Percentiles rank a stretch among this genome's conserved stretches.
These are phyloP conservation scores for Carex scoparia DNA, from an alignment of 176 grass and related monocot genomes.

Conservation along the genomic window DNA sequence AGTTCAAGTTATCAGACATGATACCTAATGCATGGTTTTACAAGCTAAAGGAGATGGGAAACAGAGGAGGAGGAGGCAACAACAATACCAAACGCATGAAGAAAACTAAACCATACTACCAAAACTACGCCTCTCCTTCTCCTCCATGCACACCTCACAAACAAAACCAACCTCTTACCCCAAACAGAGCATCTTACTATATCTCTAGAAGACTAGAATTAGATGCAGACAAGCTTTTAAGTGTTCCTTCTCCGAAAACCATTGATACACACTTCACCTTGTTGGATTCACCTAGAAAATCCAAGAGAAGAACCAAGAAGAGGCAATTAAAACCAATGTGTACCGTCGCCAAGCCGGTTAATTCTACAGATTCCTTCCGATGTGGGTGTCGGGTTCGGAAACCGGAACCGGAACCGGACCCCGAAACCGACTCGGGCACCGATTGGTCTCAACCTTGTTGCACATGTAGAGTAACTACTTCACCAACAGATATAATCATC, in stretches of 20 bases:
- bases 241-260: slow-evolving; percentile 12
- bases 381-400: slow-evolving; percentile 6
- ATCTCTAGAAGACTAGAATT: slow-evolving; percentile 25
- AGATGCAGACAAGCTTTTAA: slow-evolving; percentile 15
- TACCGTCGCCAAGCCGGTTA: neutral
- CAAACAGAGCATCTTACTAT: slow-evolving; percentile 39
- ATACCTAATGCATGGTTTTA: slow-evolving; percentile 46
- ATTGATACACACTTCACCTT: slow-evolving; percentile 18
- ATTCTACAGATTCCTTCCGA: too few species aligned
- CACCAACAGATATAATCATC: slow-evolving; percentile 33
- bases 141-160: neutral
- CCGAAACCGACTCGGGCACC: slow-evolving; percentile 2
- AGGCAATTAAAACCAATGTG: neutral
- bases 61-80: neutral
- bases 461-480: slow-evolving; percentile 27
- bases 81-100: slow-evolving; percentile 3
- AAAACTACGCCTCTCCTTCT: neutral
- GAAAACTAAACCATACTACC: slow-evolving; percentile 14
- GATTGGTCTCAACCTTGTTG: slow-evolving; percentile 17
- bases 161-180: slow-evolving; percentile 8
- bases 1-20: slow-evolving; percentile 36
- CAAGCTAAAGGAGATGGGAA: slow-evolving; percentile 40
- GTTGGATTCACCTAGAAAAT: slow-evolving; percentile 22
- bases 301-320: slow-evolving; percentile 13
- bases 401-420: neutral